These are phyloP conservation scores for Talaromyces stipitatus DNA, from an alignment of 495 filamentous ascomycete genomes.

Conservation along the genomic window DNA sequence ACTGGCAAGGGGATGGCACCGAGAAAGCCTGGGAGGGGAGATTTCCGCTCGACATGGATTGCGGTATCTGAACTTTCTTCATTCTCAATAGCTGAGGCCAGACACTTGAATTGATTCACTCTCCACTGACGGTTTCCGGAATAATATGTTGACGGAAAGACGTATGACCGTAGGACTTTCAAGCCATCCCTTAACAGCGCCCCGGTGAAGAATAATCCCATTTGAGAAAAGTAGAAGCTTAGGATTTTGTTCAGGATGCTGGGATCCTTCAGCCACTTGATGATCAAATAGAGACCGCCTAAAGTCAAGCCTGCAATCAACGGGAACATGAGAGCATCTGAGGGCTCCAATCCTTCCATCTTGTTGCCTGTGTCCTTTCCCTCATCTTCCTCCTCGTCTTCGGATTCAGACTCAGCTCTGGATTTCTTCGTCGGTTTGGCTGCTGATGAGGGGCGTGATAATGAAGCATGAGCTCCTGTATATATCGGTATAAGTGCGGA, in stretches of 20 bases:
- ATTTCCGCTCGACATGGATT: slow-evolving; percentile 14
- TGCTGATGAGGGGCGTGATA: slow-evolving; percentile 72
- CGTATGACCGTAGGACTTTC: slow-evolving; percentile 53
- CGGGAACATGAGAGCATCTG: slow-evolving; percentile 82
- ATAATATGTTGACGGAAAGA: slow-evolving; percentile 58
- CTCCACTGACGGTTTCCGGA: slow-evolving; percentile 28
- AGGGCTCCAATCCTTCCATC: slow-evolving; percentile 69
- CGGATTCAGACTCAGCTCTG: slow-evolving; percentile 45
- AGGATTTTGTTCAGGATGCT: slow-evolving; percentile 76
- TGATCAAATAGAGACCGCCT: slow-evolving; percentile 74
- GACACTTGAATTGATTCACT: slow-evolving; percentile 22
- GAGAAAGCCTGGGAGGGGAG: slow-evolving; percentile 48
- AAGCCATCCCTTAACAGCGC: slow-evolving; percentile 62
- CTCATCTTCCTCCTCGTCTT: slow-evolving; percentile 47
- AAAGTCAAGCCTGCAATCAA: slow-evolving; percentile 69
- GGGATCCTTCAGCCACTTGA: slow-evolving; percentile 82
- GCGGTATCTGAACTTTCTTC: slow-evolving; percentile 3
- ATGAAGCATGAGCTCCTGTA: slow-evolving; percentile 61
- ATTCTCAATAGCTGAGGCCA: slow-evolving; percentile 14
- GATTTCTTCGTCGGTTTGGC: slow-evolving; percentile 48
- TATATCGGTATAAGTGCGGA: slow-evolving; percentile 68
- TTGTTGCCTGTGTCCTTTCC: slow-evolving; percentile 34
- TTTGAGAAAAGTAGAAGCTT: slow-evolving; percentile 73
- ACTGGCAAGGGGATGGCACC: slow-evolving; percentile 33
- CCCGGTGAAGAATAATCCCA: slow-evolving; percentile 68